Base-by-base conservation (phyloP, 1,284 basidiomycete species). In the Psilocybe mexicana region DNA sequence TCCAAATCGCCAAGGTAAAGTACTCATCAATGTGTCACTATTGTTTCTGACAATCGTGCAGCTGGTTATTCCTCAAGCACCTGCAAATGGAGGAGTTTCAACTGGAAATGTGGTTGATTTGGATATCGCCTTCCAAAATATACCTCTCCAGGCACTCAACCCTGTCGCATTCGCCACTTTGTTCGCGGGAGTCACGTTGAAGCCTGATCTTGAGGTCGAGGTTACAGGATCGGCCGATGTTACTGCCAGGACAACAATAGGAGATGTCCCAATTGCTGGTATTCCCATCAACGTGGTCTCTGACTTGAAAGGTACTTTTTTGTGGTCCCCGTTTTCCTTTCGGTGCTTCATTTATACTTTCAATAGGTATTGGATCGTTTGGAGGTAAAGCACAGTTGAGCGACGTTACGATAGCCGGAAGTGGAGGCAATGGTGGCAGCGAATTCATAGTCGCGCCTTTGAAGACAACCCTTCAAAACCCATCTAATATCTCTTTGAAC, bases 281-380 rank as follows among this genome's bases (percentile, higher is more conserved):
- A 86, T 92, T 64, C 78, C 81, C 1, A 86, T 92, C 70, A 76
- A 83, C 60, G 84, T 90, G 35, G 69, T 74, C 5, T 84, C 86
- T 2, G 72, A 70, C 42, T 65, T 91, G 51, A 79, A 77, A 63
- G 85, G 87, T 79, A 64, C 62, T 65, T 26, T 12, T 33, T 33
- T 18, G 5, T 33, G 8, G 30, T 35, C 26, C 30, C 36, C 7
- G 4, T 43, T 5, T 14, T 42, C 14, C 40, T 36, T 36, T 14
- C 36, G 3, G 23, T 18, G 18, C 18, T 18, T 35, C 7, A 12
- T 30, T 24, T 14, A 10, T 11, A n/a, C 2, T 33, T 43, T 10
- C 30, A 10, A 8, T 8, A 81, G 82, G 81, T 56, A 79, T 88
- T 61, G 76, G 81, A 61, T 72, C 76, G 3, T 87, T 88, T 62